Base-by-base conservation (phyloP, 225 moss, liverwort and hornwort genomes). In the Takakia lepidozioides region DNA sequence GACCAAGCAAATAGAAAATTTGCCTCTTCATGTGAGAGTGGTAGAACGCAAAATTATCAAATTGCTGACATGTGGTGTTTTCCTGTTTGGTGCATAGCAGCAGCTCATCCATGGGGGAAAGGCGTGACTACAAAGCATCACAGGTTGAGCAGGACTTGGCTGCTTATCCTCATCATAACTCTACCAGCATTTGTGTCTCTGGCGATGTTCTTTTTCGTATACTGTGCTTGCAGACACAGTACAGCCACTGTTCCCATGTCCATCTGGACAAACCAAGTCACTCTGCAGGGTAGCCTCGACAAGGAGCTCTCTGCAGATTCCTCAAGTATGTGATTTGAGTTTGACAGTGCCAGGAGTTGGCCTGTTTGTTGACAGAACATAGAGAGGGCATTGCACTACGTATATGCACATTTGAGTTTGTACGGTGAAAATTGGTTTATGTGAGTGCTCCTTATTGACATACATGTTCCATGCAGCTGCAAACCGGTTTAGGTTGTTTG, bases 191-290 rank as follows among this genome's bases (percentile, higher is more conserved):
- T 46, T 5, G 27, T 51, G 15, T 60, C 50, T 20, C 25, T 61
- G 4, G 46, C 28, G 30, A 38, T 57, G 24, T 10, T 51, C 7
- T 19, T 61, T 0, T 40, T 64, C 0, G 25, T 54, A 8, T 44
- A 59, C 19, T 28, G 55, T 29, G 49, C 48, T 52, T 53, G 25
- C 29, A 48, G 27, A 48, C 38, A 25, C 28, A 52, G 38, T 1
- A 42, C 19, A 11, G 11, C 36, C 3, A 27, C 62, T 29, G 14
- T 8, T 15, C n/a, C 3, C 49, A 71, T 71, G 76, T 52, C 43
- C 10, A 55, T 76, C 32, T 76, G 76, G 76, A 71, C 67, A 43
- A 76, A 76, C 41, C 76, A 76, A 26, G 52, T 55, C 27, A 54
- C 58, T 0, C 21, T 63, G 44, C 71, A 65, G 9, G 59, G 42